phyloP scores from a whole-genome alignment of 1,139 yeast genomes.

The Chernovozyma sophiae-reginae region DNA sequence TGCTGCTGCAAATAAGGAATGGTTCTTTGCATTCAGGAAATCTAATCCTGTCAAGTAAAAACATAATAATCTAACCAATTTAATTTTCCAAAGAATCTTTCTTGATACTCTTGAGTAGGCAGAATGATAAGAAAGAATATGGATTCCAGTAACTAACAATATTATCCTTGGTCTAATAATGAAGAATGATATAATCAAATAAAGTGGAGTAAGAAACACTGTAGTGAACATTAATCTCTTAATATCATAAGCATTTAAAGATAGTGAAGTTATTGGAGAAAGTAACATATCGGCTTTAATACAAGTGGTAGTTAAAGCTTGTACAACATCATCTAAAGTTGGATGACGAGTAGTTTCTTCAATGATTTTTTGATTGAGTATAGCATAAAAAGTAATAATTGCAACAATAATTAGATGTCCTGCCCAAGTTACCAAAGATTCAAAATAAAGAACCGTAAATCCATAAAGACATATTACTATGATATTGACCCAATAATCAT shows the following conservation, averaged over 20 bases:
- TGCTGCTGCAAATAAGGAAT: constrained; percentile 51
- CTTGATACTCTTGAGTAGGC: constrained; percentile 79
- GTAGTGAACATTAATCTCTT: constrained; percentile 79
- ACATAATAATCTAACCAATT: constrained; percentile 61
- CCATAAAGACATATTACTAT: constrained; percentile 56
- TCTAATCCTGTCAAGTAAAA: constrained; percentile 87
- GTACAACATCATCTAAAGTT: constrained; percentile 86
- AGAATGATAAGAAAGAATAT: constrained; percentile 79
- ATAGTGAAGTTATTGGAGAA: constrained; percentile 69
- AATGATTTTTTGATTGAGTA: constrained; percentile 47
- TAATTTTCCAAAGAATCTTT: constrained; percentile 78
- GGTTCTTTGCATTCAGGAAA: constrained; percentile 54
- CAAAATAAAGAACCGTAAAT: constrained; percentile 67
- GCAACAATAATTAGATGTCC: constrained; percentile 79
- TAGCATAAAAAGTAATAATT: constrained; percentile 61
- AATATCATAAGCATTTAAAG: constrained; percentile 72
- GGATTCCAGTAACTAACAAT: constrained; percentile 56
- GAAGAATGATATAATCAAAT: constrained; percentile 64
- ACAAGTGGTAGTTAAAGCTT: constrained; percentile 69
- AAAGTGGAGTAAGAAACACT: constrained; percentile 78
- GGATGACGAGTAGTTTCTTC: constrained; percentile 64
- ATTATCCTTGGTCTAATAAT: constrained; percentile 69
- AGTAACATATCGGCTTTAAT: constrained; percentile 73
- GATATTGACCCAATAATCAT: constrained; percentile 74
- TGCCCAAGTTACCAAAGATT: constrained; percentile 63